phyloP scores from a whole-genome alignment of 2,329 filamentous ascomycete species.

The Monilinia polystroma region DNA sequence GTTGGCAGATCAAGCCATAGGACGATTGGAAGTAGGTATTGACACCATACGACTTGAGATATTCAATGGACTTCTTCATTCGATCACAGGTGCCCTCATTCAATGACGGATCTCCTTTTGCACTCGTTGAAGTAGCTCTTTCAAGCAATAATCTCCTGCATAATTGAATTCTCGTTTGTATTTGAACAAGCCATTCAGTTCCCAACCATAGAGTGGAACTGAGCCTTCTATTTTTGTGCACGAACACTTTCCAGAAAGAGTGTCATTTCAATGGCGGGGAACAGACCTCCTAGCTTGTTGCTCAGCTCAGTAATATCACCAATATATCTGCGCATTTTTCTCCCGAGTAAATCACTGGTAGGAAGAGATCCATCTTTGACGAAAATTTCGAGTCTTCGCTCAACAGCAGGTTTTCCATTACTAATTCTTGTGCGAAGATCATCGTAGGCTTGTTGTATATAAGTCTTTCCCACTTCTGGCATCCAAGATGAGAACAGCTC shows the following conservation, averaged over 20 bases:
- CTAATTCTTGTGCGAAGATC: not conserved
- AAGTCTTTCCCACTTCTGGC: slow-evolving; percentile 8
- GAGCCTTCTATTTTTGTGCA: not conserved
- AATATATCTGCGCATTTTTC: not conserved
- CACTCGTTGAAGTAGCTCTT: not conserved
- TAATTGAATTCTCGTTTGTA: slow-evolving; percentile 1
- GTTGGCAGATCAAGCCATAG: not conserved
- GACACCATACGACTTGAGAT: not conserved
- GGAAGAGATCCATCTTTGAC: not conserved
- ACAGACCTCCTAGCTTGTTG: not conserved
- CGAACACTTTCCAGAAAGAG: slow-evolving; percentile 7
- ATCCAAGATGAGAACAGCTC: slow-evolving; percentile 9
- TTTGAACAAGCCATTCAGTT: not conserved
- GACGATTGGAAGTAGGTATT: slow-evolving; percentile 1
- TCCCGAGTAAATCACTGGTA: not conserved
- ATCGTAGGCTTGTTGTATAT: not conserved
- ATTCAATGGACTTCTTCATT: not conserved
- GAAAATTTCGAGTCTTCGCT: not conserved
- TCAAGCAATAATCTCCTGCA: not conserved
- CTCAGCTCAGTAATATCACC: not conserved
- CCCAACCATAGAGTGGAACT: slow-evolving; percentile 13
- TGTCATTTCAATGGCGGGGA: not conserved
- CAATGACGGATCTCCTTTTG: not conserved
- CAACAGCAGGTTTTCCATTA: not conserved
- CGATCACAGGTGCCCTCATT: not conserved